Evolutionary conservation across 2,329 filamentous ascomycete genomes (phyloP), one percentile per base, ranked within the genome.

Genomic region (Scedosporium boydii): DNA sequence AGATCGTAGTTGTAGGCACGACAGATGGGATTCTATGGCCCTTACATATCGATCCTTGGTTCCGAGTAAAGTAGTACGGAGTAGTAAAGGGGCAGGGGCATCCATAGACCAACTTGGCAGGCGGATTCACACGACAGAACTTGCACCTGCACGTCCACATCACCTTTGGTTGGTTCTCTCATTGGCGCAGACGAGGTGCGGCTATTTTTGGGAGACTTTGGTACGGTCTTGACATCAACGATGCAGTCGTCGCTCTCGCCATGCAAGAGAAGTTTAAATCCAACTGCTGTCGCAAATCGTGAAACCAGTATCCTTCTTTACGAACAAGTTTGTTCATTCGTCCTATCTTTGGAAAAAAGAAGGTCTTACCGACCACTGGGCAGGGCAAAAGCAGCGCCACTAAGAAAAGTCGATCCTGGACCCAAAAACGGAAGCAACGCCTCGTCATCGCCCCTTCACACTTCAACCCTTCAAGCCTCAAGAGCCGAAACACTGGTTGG

Each of bases 391-490:
- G 55, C 55, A 58, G 55, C 21, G 59, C 46, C 48, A 56, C 59
- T 41, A 21, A 38, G 34, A 38, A 21, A 23, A 34, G 29, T 27
- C 34, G 48, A 53, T 18, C 59, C 26, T 51, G n/a, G 29, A 16
- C 16, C n/a, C 27, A 58, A 51, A 61, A 56, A 55, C n/a, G 48
- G 59, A 56, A 26, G n/a, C 60, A 46, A 16, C 53, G 60, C 60
- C 60, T 62, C 60, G 60, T 62, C 60, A 62, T 62, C 53, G 60
- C 60, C 60, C 60, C 60, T 51, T 51, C 59, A 9, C 60, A 53
- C 60, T 51, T 51, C 59, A 26, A 51, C 44, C 23, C 29, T 46
- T 16, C 42, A 55, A 55, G 23, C 18, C 51, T 14, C 51, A 55
- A 16, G 51, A 55, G 23, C 51, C 51, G 51, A 55, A 55, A 55